phyloP scores from a whole-genome alignment of 148 eudicot species.

The Fallopia convolvulus region DNA sequence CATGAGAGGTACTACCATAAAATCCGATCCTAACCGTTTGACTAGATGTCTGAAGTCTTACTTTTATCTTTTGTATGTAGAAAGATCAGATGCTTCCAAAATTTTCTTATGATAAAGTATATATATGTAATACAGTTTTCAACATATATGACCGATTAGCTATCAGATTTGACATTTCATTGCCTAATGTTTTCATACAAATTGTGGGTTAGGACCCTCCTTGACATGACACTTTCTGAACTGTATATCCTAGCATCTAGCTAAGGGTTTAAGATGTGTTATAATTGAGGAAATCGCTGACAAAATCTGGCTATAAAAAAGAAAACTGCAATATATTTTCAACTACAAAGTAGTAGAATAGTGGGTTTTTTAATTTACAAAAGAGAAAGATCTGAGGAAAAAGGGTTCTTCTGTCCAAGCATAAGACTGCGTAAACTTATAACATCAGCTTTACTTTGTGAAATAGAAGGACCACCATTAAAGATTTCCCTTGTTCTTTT shows the following conservation, averaged over 20 bases:
- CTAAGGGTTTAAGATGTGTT: too few relatives aligned
- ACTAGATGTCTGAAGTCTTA: too few relatives aligned
- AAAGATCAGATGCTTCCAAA: too few relatives aligned
- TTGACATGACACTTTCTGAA: conserved; percentile 6
- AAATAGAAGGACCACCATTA: conserved; percentile 13
- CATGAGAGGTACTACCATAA: too few relatives aligned
- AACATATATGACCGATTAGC: not conserved
- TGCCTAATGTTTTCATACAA: not conserved
- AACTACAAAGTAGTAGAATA: not conserved
- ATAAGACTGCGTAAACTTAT: not conserved
- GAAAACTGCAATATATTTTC: not conserved
- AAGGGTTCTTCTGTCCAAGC: conserved; percentile 11
- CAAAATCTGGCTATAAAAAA: not conserved
- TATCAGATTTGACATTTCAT: not conserved
- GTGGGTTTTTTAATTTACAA: conserved; percentile 12
- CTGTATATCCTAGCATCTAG: not conserved
- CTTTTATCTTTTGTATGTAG: too few relatives aligned
- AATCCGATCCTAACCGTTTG: too few relatives aligned
- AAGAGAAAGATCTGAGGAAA: conserved; percentile 10
- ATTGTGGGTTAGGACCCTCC: not conserved
- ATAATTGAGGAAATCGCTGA: not conserved
- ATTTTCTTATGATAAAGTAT: too few relatives aligned
- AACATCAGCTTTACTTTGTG: conserved; percentile 9
- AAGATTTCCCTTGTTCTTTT: not conserved
- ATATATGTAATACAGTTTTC: not conserved